Percentiles rank a stretch among this genome's conserved stretches.
These are phyloP conservation scores for Arachnomyces sp. DNA, from an alignment of 2,329 filamentous ascomycete species.

Conservation along the genomic window DNA sequence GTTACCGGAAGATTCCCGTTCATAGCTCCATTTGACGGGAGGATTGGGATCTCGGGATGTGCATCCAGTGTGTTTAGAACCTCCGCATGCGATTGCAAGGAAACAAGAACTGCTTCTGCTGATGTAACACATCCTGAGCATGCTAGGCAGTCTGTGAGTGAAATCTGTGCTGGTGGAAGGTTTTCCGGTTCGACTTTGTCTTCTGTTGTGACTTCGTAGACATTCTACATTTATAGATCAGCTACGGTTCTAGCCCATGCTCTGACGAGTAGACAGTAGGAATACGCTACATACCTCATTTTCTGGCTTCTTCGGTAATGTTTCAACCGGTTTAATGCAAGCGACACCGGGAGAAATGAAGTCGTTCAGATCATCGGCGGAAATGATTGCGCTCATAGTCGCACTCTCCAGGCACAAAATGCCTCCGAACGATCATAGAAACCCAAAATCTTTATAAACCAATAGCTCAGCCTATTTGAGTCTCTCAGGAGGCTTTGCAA, in stretches of 20 bases:
- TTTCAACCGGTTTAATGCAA: conserved; percentile 96
- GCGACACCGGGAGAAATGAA: conserved; percentile 97
- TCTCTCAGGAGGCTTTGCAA: neutral
- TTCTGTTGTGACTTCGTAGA: conserved; percentile 87
- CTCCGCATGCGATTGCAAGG: conserved; percentile 85
- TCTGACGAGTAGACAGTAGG: conserved; percentile 1
- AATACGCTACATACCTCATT: conserved; percentile 31
- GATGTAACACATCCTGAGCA: conserved; percentile 97
- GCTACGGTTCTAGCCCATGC: conserved; percentile 5
- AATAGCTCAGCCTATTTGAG: neutral
- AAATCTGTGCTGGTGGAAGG: conserved; percentile 75
- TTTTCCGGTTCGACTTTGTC: conserved; percentile 56
- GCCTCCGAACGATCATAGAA: too few species aligned
- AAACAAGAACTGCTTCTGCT: conserved; percentile 93
- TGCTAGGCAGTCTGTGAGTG: conserved; percentile 90
- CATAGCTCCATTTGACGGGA: conserved; percentile 47
- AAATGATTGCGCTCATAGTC: conserved; percentile 92
- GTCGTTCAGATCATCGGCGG: conserved; percentile 93
- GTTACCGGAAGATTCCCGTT: conserved; percentile 30
- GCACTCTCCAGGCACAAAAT: too few species aligned
- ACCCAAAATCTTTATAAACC: neutral
- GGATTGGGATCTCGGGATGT: conserved; percentile 35
- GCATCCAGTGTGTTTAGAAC: conserved; percentile 75
- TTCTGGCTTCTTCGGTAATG: conserved; percentile 57
- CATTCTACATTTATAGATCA: conserved; percentile 36